A percentile compares a stretch with the other conserved stretches of the same genome.
Evolutionary conservation across 148 eudicot genomes (phyloP).

Genomic region (Chenopodium suecicum): DNA sequence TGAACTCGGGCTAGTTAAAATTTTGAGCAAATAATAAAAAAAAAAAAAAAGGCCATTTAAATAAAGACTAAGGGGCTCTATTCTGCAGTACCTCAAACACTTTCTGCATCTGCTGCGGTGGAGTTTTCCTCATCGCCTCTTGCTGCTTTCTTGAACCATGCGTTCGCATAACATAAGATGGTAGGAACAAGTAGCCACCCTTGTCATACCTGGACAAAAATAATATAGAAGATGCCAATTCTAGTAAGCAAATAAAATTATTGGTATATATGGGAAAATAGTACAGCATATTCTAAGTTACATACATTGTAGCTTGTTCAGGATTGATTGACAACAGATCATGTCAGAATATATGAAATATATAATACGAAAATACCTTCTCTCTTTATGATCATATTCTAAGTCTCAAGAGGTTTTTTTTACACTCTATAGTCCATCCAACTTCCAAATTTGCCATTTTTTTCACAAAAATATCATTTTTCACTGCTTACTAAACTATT

Average conservation of each 20-base stretch:
- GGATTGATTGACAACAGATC: background rate
- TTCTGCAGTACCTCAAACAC: slow-evolving; percentile 56
- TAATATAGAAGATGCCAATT: slow-evolving; percentile 17
- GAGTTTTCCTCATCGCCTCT: slow-evolving; percentile 58
- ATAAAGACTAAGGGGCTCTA: slow-evolving; percentile 4
- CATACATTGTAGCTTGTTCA: no score
- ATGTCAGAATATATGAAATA: background rate
- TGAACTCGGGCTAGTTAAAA: slow-evolving; percentile 4
- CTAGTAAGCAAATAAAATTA: background rate
- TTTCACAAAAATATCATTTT: background rate
- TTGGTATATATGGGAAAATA: background rate
- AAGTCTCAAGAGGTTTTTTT: background rate
- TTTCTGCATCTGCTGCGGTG: slow-evolving; percentile 63
- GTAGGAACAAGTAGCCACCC: slow-evolving; percentile 81
- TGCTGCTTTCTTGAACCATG: slow-evolving; percentile 78
- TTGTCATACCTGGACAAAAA: slow-evolving; percentile 63
- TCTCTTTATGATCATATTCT: background rate
- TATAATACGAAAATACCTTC: background rate
- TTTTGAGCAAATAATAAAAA: slow-evolving; percentile 8
- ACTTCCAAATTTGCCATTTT: background rate
- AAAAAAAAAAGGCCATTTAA: background rate
- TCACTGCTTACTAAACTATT: background rate
- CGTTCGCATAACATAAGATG: slow-evolving; percentile 86
- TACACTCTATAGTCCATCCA: background rate
- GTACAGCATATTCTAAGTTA: no score